Evolutionary conservation across 768 basidiomycete species (phyloP), one percentile per base, ranked within the genome.

Genomic region (Cubamyces sp.): DNA sequence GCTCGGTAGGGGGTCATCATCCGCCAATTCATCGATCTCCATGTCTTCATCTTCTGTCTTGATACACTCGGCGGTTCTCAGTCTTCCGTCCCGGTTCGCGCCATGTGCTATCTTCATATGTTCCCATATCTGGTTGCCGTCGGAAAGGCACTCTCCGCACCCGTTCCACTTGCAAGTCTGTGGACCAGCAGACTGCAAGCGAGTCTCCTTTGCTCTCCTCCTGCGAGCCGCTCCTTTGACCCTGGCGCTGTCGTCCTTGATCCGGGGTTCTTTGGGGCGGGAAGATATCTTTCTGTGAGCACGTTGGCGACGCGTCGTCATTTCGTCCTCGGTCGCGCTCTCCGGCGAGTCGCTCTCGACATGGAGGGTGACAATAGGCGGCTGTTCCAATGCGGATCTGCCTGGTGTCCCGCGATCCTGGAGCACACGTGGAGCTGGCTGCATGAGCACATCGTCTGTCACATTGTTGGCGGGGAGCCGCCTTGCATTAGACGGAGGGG

Each of bases 101-200:
- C 25, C 37, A 25, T 60, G 58, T 0, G 21, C 43, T 12, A 19
- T 14, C 12, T 46, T 41, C 12, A 60, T 60, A 30, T 60, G 58
- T 18, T n/a, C 51, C 58, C 58, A 60, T 19, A 60, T 43, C 18
- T 60, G 42, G 14, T 40, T 51, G 7, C 51, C 58, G 43, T 53
- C 34, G 7, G 26, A 30, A 5, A 60, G 9, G 34, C 15, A 12
- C 30, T 37, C 26, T 21, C 41, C 41, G 43, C 58, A 60, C 19
- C 50, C 42, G 5, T 30, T 21, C 58, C 58, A 60, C 34, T 19
- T 14, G 30, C 58, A 60, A 19, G 23, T 16, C 28, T 42, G 4
- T 34, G 50, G 28, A 4, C 58, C 40, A 21, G 54, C 9, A 11
- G 34, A 34, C 9, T 34, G 34, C 34, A 34, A 34, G 34, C 34